Percentiles rank a stretch among this genome's conserved stretches.
phyloP scores from a whole-genome alignment of 2,329 filamentous ascomycete genomes.

The Neofusicoccum cordaticola region DNA sequence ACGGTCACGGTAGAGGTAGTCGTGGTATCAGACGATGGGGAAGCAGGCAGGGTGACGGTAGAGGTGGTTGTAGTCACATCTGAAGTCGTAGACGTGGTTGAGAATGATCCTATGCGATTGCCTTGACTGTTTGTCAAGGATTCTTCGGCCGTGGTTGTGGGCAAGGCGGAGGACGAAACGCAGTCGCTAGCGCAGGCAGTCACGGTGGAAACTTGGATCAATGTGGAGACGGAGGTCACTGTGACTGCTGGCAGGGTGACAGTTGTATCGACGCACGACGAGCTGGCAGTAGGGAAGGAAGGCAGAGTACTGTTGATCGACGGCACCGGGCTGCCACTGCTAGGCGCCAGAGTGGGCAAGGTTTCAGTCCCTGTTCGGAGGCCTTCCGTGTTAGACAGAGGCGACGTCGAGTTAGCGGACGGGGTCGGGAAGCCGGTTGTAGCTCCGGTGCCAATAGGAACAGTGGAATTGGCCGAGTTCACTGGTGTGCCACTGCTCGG shows the following conservation, averaged over 20 bases:
- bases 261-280: not conserved
- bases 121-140: conserved; percentile 4
- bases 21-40: not conserved
- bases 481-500: conserved; percentile 2
- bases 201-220: conserved; percentile 1
- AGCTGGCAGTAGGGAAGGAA: not conserved
- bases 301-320: conserved; percentile 4
- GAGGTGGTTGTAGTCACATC: not conserved
- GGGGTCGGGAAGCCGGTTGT: not conserved
- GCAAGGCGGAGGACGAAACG: not conserved
- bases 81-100: not conserved
- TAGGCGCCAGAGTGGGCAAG: not conserved
- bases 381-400: not conserved
- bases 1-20: not conserved
- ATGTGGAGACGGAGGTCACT: conserved; percentile 20
- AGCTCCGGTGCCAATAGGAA: not conserved
- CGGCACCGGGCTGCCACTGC: not conserved
- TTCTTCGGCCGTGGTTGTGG: not conserved
- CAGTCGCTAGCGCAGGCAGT: conserved; percentile 8
- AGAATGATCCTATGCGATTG: not conserved
- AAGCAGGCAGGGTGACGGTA: not conserved
- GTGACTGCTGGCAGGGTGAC: conserved; percentile 3
- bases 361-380: not conserved
- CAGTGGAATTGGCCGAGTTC: not conserved
- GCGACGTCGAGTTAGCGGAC: not conserved